A percentile compares a stretch with the other conserved stretches of the same genome.
Evolutionary conservation across 176 grass and related monocot genomes (phyloP).

Genomic region (Oryza meyeriana): DNA sequence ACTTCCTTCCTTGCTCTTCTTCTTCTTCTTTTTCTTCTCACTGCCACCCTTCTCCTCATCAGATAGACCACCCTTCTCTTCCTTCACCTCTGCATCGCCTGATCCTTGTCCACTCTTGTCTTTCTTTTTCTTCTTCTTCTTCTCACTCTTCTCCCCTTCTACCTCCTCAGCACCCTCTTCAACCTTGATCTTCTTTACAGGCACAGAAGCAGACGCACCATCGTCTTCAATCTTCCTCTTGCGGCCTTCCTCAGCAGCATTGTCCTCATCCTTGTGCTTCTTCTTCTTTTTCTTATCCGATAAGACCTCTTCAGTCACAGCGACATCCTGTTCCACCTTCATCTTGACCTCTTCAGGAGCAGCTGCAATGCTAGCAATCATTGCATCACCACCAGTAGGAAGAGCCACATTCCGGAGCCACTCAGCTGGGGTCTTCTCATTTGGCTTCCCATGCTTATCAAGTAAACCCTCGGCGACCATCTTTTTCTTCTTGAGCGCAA

Average conservation of each 20-base stretch:
- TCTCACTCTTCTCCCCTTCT: constrained; percentile 67
- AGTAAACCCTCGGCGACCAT: constrained; percentile 67
- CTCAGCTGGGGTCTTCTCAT: constrained; percentile 80
- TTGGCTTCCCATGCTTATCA: constrained; percentile 89
- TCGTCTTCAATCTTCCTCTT: constrained; percentile 39
- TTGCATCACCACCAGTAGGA: constrained; percentile 68
- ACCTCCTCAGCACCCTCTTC: constrained; percentile 42
- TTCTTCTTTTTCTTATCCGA: constrained; percentile 76
- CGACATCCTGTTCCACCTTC: constrained; percentile 36
- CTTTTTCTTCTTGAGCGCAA: constrained; percentile 84
- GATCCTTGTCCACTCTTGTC: constrained; percentile 45
- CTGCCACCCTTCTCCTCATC: constrained; percentile 43
- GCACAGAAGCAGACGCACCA: constrained; percentile 19
- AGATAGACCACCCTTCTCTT: constrained; percentile 34
- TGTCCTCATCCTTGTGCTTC: constrained; percentile 40
- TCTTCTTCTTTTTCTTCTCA: constrained; percentile 79
- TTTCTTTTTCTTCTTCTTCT: constrained; percentile 92
- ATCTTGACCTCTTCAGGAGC: constrained; percentile 45
- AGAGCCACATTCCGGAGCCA: constrained; percentile 74
- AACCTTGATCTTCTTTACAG: constrained; percentile 69
- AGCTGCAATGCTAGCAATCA: constrained; percentile 76
- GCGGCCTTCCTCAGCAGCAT: background rate
- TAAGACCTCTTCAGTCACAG: constrained; percentile 19
- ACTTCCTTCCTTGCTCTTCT: constrained; percentile 60
- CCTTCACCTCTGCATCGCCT: constrained; percentile 26